These are phyloP conservation scores for Sarcocystis neurona DNA, from an alignment of 169 alveolate genomes.

Conservation along the genomic window DNA sequence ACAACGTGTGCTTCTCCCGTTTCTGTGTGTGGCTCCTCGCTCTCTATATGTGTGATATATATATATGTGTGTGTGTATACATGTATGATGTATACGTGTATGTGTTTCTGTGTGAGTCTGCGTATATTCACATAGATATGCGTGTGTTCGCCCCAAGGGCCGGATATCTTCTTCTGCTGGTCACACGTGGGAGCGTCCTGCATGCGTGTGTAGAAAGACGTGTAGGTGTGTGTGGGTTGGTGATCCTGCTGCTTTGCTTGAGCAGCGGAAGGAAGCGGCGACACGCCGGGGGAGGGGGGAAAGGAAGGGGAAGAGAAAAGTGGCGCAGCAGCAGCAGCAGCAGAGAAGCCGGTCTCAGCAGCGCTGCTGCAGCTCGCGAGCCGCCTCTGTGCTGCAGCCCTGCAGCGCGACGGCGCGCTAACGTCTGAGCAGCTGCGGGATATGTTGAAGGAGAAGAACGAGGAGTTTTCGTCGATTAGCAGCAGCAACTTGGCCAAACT, in stretches of 20 bases:
- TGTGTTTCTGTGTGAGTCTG: no score
- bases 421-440: neutral
- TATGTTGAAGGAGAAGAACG: neutral
- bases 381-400: constrained; percentile 13
- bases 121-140: no score
- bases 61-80: no score
- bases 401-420: neutral
- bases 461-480: neutral
- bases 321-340: neutral
- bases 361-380: constrained; percentile 38
- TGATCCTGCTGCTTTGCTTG: neutral
- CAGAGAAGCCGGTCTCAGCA: no score
- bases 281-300: neutral
- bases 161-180: no score
- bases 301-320: neutral
- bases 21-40: no score
- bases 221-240: neutral
- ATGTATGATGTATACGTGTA: no score
- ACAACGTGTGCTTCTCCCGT: no score
- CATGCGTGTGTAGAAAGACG: no score
- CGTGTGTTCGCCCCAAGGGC: no score
- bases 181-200: no score
- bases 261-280: neutral
- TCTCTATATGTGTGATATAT: no score
- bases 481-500: constrained; percentile 10